Evolutionary conservation across 257 asterid species (phyloP), one percentile per base, ranked within the genome.

Genomic region (Plantago ovata): DNA sequence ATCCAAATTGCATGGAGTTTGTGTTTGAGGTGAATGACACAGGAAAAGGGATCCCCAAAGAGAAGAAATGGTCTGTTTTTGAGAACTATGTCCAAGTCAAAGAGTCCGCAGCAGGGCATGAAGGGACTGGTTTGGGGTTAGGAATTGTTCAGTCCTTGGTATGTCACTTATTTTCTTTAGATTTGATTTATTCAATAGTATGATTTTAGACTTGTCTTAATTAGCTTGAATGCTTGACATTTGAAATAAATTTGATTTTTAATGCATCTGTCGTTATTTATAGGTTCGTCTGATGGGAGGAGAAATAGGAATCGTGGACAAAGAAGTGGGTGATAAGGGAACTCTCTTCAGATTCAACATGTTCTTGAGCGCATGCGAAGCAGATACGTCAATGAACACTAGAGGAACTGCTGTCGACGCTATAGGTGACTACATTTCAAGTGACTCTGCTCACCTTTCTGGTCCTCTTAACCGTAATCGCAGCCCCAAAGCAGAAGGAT

Each of bases 131-230:
- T 42, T 63, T 90, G 32, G 96, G 96, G 33, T 91, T 90, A 10
- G 89, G 91, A 53, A 90, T 90, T 58, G 88, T 82, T 22, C 96
- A 82, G 36, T 84, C 91, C n/a, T 56, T 90, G 88, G 97, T 86
- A 72, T 5, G 72, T 39, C 38, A 18, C 8, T 20, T 21, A 23
- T n/a, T 56, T 22, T 13, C 2, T 11, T 40, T 43, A n/a, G n/a
- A 18, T 28, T 45, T 20, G 7, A 20, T 49, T 50, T 58, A 1
- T 22, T 13, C 13, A 36, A 10, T 36, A n/a, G n/a, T n/a, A 13
- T 38, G 23, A 18, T 54, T 54, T 54, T n/a, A 32, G 28, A 53
- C 11, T 24, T 53, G 22, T 14, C 44, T 15, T 52, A 52, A 52
- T 19, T 48, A 48, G 19, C 52, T n/a, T n/a, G n/a, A n/a, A n/a